These are phyloP conservation scores for Triticum monococcum DNA, from an alignment of 176 grass and related monocot species.

Conservation along the genomic window DNA sequence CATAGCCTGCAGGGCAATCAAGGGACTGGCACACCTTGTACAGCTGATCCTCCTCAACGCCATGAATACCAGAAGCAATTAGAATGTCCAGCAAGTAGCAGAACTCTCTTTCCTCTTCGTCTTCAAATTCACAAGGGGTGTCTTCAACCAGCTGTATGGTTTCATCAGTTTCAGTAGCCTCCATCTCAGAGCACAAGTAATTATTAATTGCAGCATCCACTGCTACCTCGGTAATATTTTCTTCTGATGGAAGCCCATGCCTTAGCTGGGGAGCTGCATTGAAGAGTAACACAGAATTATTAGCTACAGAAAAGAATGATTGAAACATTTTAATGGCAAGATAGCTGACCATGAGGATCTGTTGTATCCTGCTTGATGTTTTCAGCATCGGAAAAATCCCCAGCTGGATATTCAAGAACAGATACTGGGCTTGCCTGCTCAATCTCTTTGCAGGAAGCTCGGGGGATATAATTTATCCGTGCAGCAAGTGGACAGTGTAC, in stretches of 20 bases:
- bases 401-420: slow-evolving; percentile 49
- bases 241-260: slow-evolving; percentile 2
- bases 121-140: slow-evolving; percentile 52
- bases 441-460: slow-evolving; percentile 34
- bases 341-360: slow-evolving; percentile 44
- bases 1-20: slow-evolving; percentile 46
- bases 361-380: slow-evolving; percentile 15
- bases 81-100: slow-evolving; percentile 80
- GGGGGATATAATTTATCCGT: slow-evolving; percentile 5
- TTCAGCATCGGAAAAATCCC: slow-evolving; percentile 41
- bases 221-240: background rate
- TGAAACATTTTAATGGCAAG: background rate
- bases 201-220: background rate
- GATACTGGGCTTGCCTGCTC: slow-evolving; percentile 64
- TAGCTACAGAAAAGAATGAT: background rate
- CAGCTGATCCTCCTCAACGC: slow-evolving; percentile 40
- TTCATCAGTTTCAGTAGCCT: background rate
- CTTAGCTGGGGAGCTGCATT: slow-evolving; percentile 44
- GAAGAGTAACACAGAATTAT: slow-evolving; percentile 18
- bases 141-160: slow-evolving; percentile 45
- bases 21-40: slow-evolving; percentile 54
- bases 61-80: slow-evolving; percentile 73
- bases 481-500: slow-evolving; percentile 22
- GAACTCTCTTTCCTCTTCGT: slow-evolving; percentile 90
- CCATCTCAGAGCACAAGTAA: slow-evolving; percentile 10